Evolutionary conservation across 1,284 basidiomycete species (phyloP), one percentile per base, ranked within the genome.

Genomic region (Ustilago curta): DNA sequence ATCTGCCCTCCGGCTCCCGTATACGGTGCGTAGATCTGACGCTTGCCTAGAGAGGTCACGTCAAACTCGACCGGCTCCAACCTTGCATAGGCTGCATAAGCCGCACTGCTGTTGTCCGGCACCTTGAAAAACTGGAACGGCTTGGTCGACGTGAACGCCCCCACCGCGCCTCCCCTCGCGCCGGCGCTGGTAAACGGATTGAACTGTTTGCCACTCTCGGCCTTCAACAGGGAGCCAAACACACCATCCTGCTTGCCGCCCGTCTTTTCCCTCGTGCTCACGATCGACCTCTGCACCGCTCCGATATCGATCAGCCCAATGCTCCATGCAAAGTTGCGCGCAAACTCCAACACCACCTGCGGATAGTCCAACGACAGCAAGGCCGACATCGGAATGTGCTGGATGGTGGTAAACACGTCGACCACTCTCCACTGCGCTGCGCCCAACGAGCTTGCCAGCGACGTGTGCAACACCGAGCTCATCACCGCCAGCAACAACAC

Each of bases 321-420:
- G 0, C 92, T 88, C 95, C 95, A 97, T 1, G 91, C 89, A 78
- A 97, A 96, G 84, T 97, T 97, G 77, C 91, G 88, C 1, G 91
- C 88, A 79, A 91, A 97, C 19, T 91, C 88, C 63, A 90, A 88
- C 84, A 94, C 97, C 14, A 91, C 89, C 43, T 89, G 88, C 0
- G 96, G 93, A 83, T 94, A 97, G 85, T 96, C 93, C 79, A 98
- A 89, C 74, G 90, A 89, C 67, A 97, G 88, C 76, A 97, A 88
- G 5, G 87, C 91, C 2, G 91, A 90, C 29, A 89, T 88, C 21
- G 91, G 92, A 51, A 95, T 91, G 73, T 90, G 88, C 86, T 98
- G 95, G 82, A 91, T 92, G 58, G 95, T 89, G 74, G 89, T 90
- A 52, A 97, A 85, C 44, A 96, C 86, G 77, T 97, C 94, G 68